A percentile compares a stretch with the other conserved stretches of the same genome.
Evolutionary conservation across 495 filamentous ascomycete species (phyloP).

Genomic region (Alectoria sarmentosa): DNA sequence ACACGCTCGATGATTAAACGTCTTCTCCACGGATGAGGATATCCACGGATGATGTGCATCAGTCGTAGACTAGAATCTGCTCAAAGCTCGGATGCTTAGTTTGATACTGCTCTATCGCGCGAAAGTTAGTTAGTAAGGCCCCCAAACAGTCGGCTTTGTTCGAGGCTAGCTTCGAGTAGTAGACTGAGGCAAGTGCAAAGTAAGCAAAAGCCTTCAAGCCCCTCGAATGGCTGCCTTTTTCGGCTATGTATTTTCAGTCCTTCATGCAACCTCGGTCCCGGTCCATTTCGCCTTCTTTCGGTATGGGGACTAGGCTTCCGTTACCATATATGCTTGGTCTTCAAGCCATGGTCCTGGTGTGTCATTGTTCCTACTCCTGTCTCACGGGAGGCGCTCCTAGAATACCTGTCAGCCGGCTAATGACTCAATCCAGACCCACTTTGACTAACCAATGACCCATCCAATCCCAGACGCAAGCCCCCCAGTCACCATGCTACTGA

Average conservation of each 20-base stretch:
- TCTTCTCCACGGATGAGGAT: no score
- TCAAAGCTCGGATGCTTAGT: no score
- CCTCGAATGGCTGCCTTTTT: not conserved
- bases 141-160: not conserved
- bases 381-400: conserved; percentile 17
- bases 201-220: not conserved
- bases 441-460: conserved; percentile 66
- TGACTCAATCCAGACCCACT: not conserved
- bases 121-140: not conserved
- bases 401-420: conserved; percentile 1
- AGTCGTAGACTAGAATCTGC: no score
- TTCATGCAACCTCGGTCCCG: not conserved
- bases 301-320: not conserved
- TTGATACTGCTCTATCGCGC: no score
- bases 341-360: not conserved
- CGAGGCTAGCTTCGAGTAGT: no score
- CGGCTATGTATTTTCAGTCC: not conserved
- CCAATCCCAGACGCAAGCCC: conserved; percentile 75
- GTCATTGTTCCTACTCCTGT: not conserved
- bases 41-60: no score
- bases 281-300: not conserved
- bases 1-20: no score
- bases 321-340: not conserved
- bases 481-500: conserved; percentile 65
- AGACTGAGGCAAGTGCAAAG: not conserved